Conservation (phyloP, 2,329 filamentous ascomycete genomes). For the Colletotrichum siamense region DNA sequence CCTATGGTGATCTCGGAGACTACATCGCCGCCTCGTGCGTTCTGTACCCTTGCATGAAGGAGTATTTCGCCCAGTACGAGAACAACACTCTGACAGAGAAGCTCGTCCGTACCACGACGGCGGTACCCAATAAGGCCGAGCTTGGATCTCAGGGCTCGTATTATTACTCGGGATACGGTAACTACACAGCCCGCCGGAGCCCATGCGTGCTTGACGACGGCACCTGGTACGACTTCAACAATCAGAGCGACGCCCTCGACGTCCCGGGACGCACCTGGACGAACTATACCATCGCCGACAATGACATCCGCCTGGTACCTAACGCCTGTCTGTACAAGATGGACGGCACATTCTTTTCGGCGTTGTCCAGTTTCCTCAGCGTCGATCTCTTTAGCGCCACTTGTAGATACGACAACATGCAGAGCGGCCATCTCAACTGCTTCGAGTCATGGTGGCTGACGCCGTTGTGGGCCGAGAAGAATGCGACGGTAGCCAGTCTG, state of each 20-base stretch:
- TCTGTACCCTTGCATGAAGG: slow-evolving; percentile 8
- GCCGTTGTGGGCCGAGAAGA: slow-evolving; percentile 2
- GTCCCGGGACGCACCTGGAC: not conserved
- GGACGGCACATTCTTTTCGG: not conserved
- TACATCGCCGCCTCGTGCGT: slow-evolving; percentile 4
- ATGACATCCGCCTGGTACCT: not conserved
- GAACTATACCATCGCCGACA: not conserved
- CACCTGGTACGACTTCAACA: not conserved
- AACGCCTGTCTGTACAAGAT: slow-evolving; percentile 15
- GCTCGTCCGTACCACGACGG: slow-evolving; percentile 5
- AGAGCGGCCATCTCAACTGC: slow-evolving; percentile 18
- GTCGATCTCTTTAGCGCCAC: not conserved
- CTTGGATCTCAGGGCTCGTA: not conserved
- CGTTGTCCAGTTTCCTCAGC: not conserved
- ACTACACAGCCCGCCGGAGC: slow-evolving; percentile 1
- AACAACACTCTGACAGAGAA: slow-evolving; percentile 1
- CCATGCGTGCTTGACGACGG: slow-evolving; percentile 9
- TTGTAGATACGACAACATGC: slow-evolving; percentile 6
- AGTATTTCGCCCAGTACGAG: not conserved
- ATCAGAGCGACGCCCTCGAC: not conserved
- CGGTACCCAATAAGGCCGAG: not conserved
- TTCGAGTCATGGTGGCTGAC: slow-evolving; percentile 8
- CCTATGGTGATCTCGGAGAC: not conserved
- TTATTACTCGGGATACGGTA: not conserved
- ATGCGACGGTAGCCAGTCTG: slow-evolving; percentile 4